Evolutionary conservation across 2,329 filamentous ascomycete species (phyloP).

Genomic region (Xylaria sp.): DNA sequence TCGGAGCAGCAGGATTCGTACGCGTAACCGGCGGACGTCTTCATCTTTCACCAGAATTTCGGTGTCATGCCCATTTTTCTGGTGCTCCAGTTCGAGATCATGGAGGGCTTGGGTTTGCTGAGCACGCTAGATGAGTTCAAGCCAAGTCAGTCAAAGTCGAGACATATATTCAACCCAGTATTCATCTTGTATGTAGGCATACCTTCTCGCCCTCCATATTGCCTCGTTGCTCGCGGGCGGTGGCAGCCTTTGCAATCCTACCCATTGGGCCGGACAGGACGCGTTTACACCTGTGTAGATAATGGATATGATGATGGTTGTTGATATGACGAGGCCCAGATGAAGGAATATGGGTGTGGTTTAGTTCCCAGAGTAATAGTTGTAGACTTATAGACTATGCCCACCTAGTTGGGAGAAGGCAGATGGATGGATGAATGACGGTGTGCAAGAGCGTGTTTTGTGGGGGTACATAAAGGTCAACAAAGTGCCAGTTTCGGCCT

Average conservation of each 20-base stretch:
- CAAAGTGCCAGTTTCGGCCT: slow-evolving; percentile 36
- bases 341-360: not conserved
- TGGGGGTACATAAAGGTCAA: slow-evolving; percentile 37
- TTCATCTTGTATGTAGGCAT: slow-evolving; percentile 17
- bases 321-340: not conserved
- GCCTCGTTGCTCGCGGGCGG: slow-evolving; percentile 46
- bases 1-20: slow-evolving; percentile 76
- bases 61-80: slow-evolving; percentile 70
- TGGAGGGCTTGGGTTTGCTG: slow-evolving; percentile 60
- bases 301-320: not conserved
- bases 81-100: slow-evolving; percentile 75
- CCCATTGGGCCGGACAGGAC: slow-evolving; percentile 43
- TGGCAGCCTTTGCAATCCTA: slow-evolving; percentile 44
- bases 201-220: slow-evolving; percentile 54
- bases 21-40: slow-evolving; percentile 73
- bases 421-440: slow-evolving; percentile 26
- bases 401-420: not conserved
- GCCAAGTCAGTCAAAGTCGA: not conserved
- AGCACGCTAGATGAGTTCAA: slow-evolving; percentile 51
- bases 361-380: slow-evolving; percentile 15
- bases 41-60: slow-evolving; percentile 80
- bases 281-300: slow-evolving; percentile 12
- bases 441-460: slow-evolving; percentile 35
- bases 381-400: slow-evolving; percentile 21
- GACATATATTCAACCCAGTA: not conserved